Evolutionary conservation across 148 eudicot species (phyloP), one percentile per base, ranked within the genome.

Genomic region (Chenopodium berlandieri): DNA sequence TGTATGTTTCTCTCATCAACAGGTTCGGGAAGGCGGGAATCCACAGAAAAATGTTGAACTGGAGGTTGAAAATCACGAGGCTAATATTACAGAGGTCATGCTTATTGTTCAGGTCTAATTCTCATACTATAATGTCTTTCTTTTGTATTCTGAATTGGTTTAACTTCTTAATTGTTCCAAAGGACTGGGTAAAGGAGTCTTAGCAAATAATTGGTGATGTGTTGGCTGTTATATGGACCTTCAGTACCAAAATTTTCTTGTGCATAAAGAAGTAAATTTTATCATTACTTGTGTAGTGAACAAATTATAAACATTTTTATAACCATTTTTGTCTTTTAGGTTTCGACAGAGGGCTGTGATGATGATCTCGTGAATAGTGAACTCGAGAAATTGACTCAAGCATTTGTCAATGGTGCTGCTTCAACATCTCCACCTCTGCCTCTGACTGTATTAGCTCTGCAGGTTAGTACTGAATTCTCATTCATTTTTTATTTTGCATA

Each of bases 21-120:
- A 95, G 98, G 98, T 95, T 75, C 90, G 98, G 76, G 98, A 95
- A 86, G 98, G 98, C 8, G 80, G 97, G 80, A 78, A 44, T 60
- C 85, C 89, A 23, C 75, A 84, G 46, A 75, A 84, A 69, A 79
- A 56, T 23, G 40, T 77, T 11, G 88, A 58, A 22, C 63, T 58
- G 6, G 17, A 85, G 27, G 86, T 37, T 81, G 86, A 87, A 50
- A 73, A 83, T 82, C 50, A 74, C 52, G 93, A 85, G 84, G 74
- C 85, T 71, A 78, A 78, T 81, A 86, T 91, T 79, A 78, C 91
- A 20, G 98, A 95, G 84, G 96, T 91, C 82, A 78, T 95, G 93
- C 90, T 95, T 72, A 90, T 95, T 71, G 91, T 95, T 88, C 98
- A 95, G 98, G 98, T 95, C 77, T 78, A 73, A 34, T 75, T 71